Evolutionary conservation across 2,329 filamentous ascomycete species (phyloP), one percentile per base, ranked within the genome.

Genomic region (Penicillium fuscoglaucum): DNA sequence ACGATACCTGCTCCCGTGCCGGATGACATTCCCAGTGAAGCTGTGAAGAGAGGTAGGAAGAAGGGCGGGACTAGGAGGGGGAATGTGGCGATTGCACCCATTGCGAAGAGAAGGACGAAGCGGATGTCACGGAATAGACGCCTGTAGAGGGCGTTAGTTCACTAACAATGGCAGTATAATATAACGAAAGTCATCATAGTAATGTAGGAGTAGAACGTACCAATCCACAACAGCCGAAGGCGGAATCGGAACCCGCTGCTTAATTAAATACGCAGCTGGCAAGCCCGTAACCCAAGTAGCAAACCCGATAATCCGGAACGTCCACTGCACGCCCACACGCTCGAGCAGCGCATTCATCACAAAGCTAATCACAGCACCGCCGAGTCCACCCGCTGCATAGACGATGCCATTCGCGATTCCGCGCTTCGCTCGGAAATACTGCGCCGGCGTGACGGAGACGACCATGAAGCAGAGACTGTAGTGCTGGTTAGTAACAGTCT

Each of bases 61-160:
- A 85, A 87, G 0, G 84, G 83, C 0, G 84, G 83, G 0, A 87
- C 84, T 57, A 86, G 80, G 17, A 87, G 78, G 0, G 84, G 81
- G 61, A 87, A 87, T 1, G 83, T 86, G 1, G 78, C 84, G 10
- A 87, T 76, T 0, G 79, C 81, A 0, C 83, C 81, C 5, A 80
- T 79, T 4, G 82, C 64, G 65, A 87, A 86, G 28, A 87, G 69
- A 2, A 81, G 69, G 6, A 75, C 62, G 68, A 87, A 87, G 10
- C 76, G 78, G 24, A 78, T 56, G 55, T 84, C 78, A 31, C 78
- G 78, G 68, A 87, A 84, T 2, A 86, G 72, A 31, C 72, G 72
- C 81, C 80, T 65, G 53, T 61, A 52, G 4, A 58, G 29, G 43
- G 47, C 50, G 53, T 33, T 49, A 58, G 40, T 26, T 1, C 6